phyloP scores from a whole-genome alignment of 192 early-diverging fungal genomes.

The Pilaira anomala region DNA sequence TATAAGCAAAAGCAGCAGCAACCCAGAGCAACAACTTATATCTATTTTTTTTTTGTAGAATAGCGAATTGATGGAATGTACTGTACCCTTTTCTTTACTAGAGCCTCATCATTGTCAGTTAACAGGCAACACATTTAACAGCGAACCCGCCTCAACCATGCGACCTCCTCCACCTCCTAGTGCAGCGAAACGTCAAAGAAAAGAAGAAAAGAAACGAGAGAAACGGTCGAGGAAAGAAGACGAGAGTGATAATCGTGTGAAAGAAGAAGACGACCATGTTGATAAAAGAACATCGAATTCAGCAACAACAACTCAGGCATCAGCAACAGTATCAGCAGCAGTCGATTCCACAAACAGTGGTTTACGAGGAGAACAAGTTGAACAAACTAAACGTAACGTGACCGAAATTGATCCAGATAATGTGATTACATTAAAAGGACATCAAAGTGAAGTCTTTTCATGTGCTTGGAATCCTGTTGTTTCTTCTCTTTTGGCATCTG shows the following conservation, averaged over 20 bases:
- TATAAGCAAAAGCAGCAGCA: background rate
- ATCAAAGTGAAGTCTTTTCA: slow-evolving; percentile 68
- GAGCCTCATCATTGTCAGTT: slow-evolving; percentile 65
- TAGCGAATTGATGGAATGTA: slow-evolving; percentile 72
- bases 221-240: slow-evolving; percentile 42
- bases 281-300: background rate
- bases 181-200: slow-evolving; percentile 38
- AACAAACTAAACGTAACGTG: background rate
- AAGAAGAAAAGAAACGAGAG: slow-evolving; percentile 50
- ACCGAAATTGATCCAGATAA: slow-evolving; percentile 44
- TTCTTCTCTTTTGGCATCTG: slow-evolving; percentile 71
- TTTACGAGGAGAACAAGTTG: background rate
- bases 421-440: slow-evolving; percentile 59
- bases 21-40: slow-evolving; percentile 1
- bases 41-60: slow-evolving; percentile 49
- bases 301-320: background rate
- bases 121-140: slow-evolving; percentile 28
- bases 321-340: background rate
- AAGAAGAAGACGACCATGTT: background rate
- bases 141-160: slow-evolving; percentile 36
- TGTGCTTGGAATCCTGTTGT: slow-evolving; percentile 77
- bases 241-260: background rate
- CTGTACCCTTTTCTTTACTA: slow-evolving; percentile 65
- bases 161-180: slow-evolving; percentile 20
- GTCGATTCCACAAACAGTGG: background rate